Evolutionary conservation across 176 grass and related monocot genomes (phyloP).

Genomic region (Lolium perenne): DNA sequence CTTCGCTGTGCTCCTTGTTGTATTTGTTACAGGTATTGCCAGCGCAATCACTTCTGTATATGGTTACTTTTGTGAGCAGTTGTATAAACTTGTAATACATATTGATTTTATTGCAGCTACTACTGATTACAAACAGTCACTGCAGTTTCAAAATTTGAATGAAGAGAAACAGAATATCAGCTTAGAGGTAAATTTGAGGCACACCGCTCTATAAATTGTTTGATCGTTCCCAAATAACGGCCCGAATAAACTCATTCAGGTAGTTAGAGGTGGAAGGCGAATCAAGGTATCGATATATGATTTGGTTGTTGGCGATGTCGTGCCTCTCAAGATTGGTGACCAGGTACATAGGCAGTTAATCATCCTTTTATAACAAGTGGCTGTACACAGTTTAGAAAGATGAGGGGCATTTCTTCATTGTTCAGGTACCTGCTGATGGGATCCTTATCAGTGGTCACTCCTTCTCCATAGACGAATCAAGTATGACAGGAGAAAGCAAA

Average conservation of each 20-base stretch:
- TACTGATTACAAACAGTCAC: constrained; percentile 85
- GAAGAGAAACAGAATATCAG: constrained; percentile 94
- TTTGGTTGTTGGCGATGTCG: constrained; percentile 81
- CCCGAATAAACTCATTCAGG: constrained; percentile 58
- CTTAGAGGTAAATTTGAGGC: constrained; percentile 65
- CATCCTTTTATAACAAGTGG: constrained; percentile 36
- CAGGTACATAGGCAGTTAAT: constrained; percentile 58
- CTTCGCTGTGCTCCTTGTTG: constrained; percentile 90
- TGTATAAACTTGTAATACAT: background rate
- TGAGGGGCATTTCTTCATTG: constrained; percentile 36
- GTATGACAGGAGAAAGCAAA: constrained; percentile 98
- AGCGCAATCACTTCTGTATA: background rate
- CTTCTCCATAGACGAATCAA: constrained; percentile 95
- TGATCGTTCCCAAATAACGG: background rate
- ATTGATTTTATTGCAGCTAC: constrained; percentile 57
- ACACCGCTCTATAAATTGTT: background rate
- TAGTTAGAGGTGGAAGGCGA: constrained; percentile 81
- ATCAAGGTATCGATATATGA: constrained; percentile 85
- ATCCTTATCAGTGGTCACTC: constrained; percentile 89
- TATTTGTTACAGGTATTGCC: constrained; percentile 82
- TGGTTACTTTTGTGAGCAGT: constrained; percentile 30
- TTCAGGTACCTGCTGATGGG: constrained; percentile 90
- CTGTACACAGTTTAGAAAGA: background rate
- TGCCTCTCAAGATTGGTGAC: constrained; percentile 97
- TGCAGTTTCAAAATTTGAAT: constrained; percentile 96